Evolutionary conservation across 2,329 filamentous ascomycete genomes (phyloP).

Genomic region (Lasiodiplodia sp.): DNA sequence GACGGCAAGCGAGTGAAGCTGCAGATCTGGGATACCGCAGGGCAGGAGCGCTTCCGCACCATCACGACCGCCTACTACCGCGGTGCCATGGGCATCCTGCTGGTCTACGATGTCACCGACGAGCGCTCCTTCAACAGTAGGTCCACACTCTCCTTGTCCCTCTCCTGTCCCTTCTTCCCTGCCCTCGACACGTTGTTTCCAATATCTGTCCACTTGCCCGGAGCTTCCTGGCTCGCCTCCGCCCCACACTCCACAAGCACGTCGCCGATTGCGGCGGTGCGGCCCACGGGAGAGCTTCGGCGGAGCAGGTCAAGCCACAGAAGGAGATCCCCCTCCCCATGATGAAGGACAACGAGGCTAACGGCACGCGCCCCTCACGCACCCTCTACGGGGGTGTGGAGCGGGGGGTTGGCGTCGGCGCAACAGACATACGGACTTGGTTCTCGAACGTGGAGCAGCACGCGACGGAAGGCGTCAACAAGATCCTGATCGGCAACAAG

Average conservation of each 20-base stretch:
- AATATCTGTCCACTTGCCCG: slow-evolving; percentile 6
- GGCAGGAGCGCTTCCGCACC: slow-evolving; percentile 96
- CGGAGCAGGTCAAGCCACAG: slow-evolving; percentile 9
- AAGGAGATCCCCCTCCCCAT: slow-evolving; percentile 5
- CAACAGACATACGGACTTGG: slow-evolving; percentile 94
- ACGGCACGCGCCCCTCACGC: slow-evolving; percentile 5
- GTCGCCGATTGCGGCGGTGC: slow-evolving; percentile 27
- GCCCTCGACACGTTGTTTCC: not conserved
- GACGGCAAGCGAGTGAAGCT: slow-evolving; percentile 99
- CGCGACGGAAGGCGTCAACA: slow-evolving; percentile 98
- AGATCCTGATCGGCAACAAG: slow-evolving; percentile 99
- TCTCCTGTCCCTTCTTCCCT: slow-evolving; percentile 3
- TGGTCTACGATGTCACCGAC: slow-evolving; percentile 98
- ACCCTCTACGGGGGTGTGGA: not conserved
- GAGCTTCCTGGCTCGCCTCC: slow-evolving; percentile 8
- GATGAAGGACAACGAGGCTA: slow-evolving; percentile 2
- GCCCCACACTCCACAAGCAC: slow-evolving; percentile 30
- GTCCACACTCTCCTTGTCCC: slow-evolving; percentile 42
- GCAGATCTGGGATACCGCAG: slow-evolving; percentile 99
- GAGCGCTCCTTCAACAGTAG: slow-evolving; percentile 94
- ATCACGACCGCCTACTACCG: slow-evolving; percentile 99
- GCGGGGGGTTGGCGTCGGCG: slow-evolving; percentile 4
- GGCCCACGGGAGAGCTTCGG: slow-evolving; percentile 25
- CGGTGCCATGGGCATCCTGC: slow-evolving; percentile 95
- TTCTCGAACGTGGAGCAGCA: slow-evolving; percentile 99